Evolutionary conservation across 2,329 filamentous ascomycete genomes (phyloP), one percentile per base, ranked within the genome.

Genomic region (Cyphellophora europaea): DNA sequence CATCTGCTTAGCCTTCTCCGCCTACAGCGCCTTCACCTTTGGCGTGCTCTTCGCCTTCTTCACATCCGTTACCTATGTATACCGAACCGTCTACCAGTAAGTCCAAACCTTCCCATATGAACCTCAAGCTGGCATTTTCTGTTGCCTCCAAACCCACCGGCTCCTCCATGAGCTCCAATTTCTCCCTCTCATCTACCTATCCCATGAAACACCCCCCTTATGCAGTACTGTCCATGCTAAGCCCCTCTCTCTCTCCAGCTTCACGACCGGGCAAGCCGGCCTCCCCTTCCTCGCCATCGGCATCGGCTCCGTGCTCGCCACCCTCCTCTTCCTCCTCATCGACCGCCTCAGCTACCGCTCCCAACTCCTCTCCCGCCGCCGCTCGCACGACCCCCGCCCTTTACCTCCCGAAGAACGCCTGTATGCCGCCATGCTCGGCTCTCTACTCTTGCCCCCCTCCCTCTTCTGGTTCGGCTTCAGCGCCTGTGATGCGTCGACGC

Each of bases 221-320:
- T n/a, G n/a, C n/a, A n/a, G n/a, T n/a, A n/a, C n/a, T n/a, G n/a
- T n/a, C n/a, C n/a, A n/a, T n/a, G n/a, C n/a, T n/a, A n/a, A n/a
- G n/a, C n/a, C n/a, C n/a, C n/a, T n/a, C n/a, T n/a, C n/a, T n/a
- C 65, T 85, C 12, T 80, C 91, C 55, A 67, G 71, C 50, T 83
- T 88, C 64, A 72, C 61, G 12, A 47, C 67, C 2, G 83, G 84
- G 34, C 58, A 79, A 12, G 72, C 75, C 1, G 84, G 84, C 1
- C 68, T 94, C 5, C 76, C 82, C 4, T 93, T 86, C 58, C 80
- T 93, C 43, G 84, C 83, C 36, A 83, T 93, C 74, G 74, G 86
- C 30, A 44, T 67, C 3, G 84, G 84, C 29, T 74, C 82, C 55
- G 38, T 86, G 4, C 53, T 84, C 30, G 79, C 41, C 11, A 37